Evolutionary conservation across 192 early-diverging fungal genomes (phyloP).

Genomic region (Backusella australiensis): DNA sequence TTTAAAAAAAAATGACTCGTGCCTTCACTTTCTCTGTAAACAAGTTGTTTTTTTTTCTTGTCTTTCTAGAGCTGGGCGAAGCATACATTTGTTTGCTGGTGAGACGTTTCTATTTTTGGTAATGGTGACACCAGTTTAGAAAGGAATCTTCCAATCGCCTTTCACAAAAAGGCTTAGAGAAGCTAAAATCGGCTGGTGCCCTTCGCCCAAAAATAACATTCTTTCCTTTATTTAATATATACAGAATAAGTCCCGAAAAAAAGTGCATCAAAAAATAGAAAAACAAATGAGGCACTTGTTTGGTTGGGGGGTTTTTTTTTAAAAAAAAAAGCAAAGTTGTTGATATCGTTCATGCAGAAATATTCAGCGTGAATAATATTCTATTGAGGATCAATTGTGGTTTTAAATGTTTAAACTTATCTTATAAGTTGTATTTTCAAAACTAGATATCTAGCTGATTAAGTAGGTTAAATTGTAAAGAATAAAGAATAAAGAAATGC

Average conservation of each 20-base stretch:
- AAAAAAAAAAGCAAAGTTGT: not conserved
- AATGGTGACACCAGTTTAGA: conserved; percentile 5
- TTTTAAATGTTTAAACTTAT: too few relatives aligned
- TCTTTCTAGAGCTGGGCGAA: not conserved
- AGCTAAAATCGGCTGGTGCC: not conserved
- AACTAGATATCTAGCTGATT: not conserved
- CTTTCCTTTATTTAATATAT: not conserved
- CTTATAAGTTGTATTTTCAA: too few relatives aligned
- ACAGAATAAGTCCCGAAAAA: not conserved
- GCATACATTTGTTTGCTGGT: not conserved
- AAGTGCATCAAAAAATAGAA: not conserved
- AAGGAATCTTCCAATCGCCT: not conserved
- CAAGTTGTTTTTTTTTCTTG: not conserved
- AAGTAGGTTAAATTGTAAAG: not conserved
- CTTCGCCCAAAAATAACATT: not conserved
- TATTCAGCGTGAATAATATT: too few relatives aligned
- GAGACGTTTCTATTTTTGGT: not conserved
- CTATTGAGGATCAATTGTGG: too few relatives aligned
- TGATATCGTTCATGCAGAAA: not conserved
- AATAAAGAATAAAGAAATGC: too few relatives aligned
- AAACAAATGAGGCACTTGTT: not conserved
- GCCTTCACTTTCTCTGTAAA: not conserved
- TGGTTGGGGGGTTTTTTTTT: not conserved
- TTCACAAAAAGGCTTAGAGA: not conserved
- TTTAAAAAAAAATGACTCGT: not conserved